These are phyloP conservation scores for Talaromyces sp. DNA, from an alignment of 2,329 filamentous ascomycete genomes.

Conservation along the genomic window DNA sequence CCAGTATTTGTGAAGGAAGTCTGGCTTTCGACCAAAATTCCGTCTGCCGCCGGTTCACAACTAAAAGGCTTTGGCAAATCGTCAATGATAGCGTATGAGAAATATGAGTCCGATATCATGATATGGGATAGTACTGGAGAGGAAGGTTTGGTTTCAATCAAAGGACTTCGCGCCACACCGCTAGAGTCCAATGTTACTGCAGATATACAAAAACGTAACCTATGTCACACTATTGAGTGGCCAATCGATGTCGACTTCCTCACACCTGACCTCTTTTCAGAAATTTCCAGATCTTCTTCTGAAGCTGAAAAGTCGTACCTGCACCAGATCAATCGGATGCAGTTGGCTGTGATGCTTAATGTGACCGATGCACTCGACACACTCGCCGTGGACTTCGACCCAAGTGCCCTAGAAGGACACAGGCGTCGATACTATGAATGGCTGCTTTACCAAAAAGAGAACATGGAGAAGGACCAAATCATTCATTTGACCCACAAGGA, in stretches of 20 bases:
- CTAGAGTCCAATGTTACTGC: conserved; percentile 24
- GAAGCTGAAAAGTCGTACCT: conserved; percentile 17
- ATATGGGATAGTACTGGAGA: conserved; percentile 23
- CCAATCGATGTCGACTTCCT: conserved; percentile 8
- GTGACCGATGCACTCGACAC: conserved; percentile 28
- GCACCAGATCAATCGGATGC: conserved; percentile 26
- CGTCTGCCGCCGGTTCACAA: conserved; percentile 20
- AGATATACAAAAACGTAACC: conserved; percentile 18
- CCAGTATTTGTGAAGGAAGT: conserved; percentile 33
- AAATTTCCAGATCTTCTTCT: background rate
- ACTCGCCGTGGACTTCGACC: conserved; percentile 21
- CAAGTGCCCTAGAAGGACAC: conserved; percentile 24
- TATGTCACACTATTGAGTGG: conserved; percentile 29
- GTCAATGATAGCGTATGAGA: conserved; percentile 21
- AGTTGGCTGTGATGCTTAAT: conserved; percentile 29
- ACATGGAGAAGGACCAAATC: conserved; percentile 24
- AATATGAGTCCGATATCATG: conserved; percentile 24
- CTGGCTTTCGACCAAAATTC: conserved; percentile 31
- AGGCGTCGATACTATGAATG: conserved; percentile 30
- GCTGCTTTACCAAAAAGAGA: conserved; percentile 24
- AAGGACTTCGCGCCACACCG: conserved; percentile 29
- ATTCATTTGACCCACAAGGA: conserved; percentile 24
- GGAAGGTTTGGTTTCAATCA: conserved; percentile 22
- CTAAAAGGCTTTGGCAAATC: conserved; percentile 29
- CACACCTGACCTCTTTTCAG: background rate